phyloP scores from a whole-genome alignment of 1,139 yeast species.

The Blastobotrys apis region DNA sequence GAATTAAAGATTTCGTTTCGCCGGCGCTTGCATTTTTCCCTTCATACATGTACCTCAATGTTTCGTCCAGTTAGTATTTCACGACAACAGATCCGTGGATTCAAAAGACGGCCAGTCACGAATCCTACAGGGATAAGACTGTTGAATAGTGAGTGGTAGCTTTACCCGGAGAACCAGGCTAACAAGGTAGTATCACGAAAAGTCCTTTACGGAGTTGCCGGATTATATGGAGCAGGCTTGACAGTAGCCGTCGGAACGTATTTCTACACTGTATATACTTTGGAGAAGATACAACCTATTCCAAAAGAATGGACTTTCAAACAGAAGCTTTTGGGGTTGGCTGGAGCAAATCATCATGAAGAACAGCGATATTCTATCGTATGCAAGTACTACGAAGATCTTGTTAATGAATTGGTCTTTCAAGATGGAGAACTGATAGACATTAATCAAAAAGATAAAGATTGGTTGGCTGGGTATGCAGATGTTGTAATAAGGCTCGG shows the following conservation, averaged over 20 bases:
- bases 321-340: conserved; percentile 27
- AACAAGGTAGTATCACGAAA: conserved; percentile 12
- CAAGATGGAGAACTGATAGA: conserved; percentile 19
- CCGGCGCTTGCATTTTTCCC: too few species aligned
- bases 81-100: conserved; percentile 1
- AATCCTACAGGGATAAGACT: conserved; percentile 18
- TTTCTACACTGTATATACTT: conserved; percentile 20
- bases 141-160: conserved; percentile 6
- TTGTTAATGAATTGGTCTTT: conserved; percentile 26
- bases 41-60: too few species aligned
- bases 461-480: conserved; percentile 39
- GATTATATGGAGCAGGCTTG: conserved; percentile 26
- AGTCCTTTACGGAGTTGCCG: conserved; percentile 16
- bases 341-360: conserved; percentile 33
- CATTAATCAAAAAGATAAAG: conserved; percentile 27
- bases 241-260: conserved; percentile 25
- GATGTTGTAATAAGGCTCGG: conserved; percentile 39
- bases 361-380: conserved; percentile 22
- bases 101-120: conserved; percentile 13
- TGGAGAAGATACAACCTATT: conserved; percentile 30
- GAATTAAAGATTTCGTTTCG: too few species aligned
- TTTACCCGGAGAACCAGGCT: neutral
- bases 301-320: conserved; percentile 33
- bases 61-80: neutral
- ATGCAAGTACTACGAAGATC: conserved; percentile 26